Evolutionary conservation across 768 basidiomycete species (phyloP).

Genomic region (Amanita polypyramis): DNA sequence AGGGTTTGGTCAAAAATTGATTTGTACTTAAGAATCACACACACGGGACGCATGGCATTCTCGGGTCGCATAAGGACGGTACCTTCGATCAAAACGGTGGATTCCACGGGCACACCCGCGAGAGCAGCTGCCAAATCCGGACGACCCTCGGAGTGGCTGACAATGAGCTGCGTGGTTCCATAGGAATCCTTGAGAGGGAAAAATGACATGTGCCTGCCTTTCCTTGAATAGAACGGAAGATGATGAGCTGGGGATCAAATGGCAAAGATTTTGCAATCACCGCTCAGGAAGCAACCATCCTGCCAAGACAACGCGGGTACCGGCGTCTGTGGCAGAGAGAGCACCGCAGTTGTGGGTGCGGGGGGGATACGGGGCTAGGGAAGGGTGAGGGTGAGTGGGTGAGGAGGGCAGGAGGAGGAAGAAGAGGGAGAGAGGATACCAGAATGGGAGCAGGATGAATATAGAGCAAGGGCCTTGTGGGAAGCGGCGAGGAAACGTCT

Average conservation of each 20-base stretch:
- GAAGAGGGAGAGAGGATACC: constrained; percentile 20
- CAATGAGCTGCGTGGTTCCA: constrained; percentile 73
- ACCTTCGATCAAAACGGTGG: constrained; percentile 68
- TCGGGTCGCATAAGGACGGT: constrained; percentile 54
- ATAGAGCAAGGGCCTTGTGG: constrained; percentile 11
- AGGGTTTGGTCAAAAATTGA: constrained; percentile 9
- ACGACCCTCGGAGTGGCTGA: constrained; percentile 31
- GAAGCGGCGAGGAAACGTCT: constrained; percentile 6
- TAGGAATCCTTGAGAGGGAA: constrained; percentile 75
- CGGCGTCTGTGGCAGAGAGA: constrained; percentile 41
- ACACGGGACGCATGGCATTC: constrained; percentile 51
- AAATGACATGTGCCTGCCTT: constrained; percentile 69
- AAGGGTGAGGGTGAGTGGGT: constrained; percentile 11
- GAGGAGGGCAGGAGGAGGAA: constrained; percentile 15
- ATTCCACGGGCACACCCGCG: constrained; percentile 63
- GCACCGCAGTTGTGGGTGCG: constrained; percentile 59
- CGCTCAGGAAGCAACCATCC: constrained; percentile 81
- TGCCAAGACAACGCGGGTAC: constrained; percentile 53
- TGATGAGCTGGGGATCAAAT: constrained; percentile 14
- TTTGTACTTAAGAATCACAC: constrained; percentile 18
- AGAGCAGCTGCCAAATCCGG: constrained; percentile 30
- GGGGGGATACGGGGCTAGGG: constrained; percentile 43
- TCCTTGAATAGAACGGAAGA: constrained; percentile 41
- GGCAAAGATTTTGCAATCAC: constrained; percentile 34
- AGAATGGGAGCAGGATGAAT: constrained; percentile 9